A percentile compares a stretch with the other conserved stretches of the same genome.
Conservation (phyloP, 2,329 filamentous ascomycete species). For the Calonectria honghensis region DNA sequence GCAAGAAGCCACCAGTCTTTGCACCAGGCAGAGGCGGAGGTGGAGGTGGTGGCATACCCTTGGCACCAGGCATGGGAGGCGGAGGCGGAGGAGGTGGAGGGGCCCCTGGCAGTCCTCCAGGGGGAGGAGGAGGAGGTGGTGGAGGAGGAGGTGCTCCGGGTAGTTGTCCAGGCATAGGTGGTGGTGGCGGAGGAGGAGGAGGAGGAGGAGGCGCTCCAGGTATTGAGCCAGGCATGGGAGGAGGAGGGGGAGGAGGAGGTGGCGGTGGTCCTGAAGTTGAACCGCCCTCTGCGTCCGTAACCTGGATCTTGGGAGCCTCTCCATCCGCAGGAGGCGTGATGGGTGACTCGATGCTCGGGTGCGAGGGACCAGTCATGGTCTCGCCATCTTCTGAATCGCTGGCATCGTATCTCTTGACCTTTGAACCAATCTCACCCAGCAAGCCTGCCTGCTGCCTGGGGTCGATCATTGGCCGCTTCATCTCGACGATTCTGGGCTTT, state of each 20-base stretch:
- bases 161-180: slow-evolving; percentile 60
- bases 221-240: slow-evolving; percentile 62
- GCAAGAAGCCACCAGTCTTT: slow-evolving; percentile 85
- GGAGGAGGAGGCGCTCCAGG: slow-evolving; percentile 60
- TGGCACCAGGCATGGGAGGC: slow-evolving; percentile 63
- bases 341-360: slow-evolving; percentile 83
- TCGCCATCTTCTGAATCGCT: slow-evolving; percentile 83
- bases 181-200: slow-evolving; percentile 63
- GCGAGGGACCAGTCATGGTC: slow-evolving; percentile 83
- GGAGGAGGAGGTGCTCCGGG: slow-evolving; percentile 58
- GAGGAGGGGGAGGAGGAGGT: slow-evolving; percentile 62
- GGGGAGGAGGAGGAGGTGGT: slow-evolving; percentile 63
- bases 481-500: slow-evolving; percentile 86
- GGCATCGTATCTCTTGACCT: slow-evolving; percentile 82
- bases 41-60: slow-evolving; percentile 69
- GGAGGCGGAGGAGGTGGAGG: slow-evolving; percentile 64
- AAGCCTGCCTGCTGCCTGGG: slow-evolving; percentile 80
- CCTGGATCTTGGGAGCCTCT: slow-evolving; percentile 75
- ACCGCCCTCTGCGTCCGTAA: slow-evolving; percentile 64
- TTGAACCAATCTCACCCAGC: slow-evolving; percentile 82
- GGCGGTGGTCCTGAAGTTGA: slow-evolving; percentile 58
- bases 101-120: slow-evolving; percentile 57
- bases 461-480: slow-evolving; percentile 81
- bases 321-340: slow-evolving; percentile 79
- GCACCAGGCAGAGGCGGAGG: slow-evolving; percentile 81